A percentile compares a stretch with the other conserved stretches of the same genome.
Evolutionary conservation across 2,329 filamentous ascomycete species (phyloP).

Genomic region (Colletotrichum ledebouriae): DNA sequence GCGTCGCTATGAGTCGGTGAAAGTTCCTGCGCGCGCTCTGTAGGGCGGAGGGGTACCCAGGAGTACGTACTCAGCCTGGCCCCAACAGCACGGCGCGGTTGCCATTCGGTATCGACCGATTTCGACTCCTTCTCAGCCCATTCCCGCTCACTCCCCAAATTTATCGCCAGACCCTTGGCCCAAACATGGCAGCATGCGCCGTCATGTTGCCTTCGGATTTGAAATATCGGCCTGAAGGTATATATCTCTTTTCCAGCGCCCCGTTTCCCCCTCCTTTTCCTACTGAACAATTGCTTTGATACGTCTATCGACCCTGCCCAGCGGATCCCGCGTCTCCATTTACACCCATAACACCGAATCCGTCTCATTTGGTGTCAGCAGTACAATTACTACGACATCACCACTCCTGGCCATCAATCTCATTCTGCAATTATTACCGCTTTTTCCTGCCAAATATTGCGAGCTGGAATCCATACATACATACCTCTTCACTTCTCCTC

Average conservation of each 20-base stretch:
- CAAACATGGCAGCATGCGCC: conserved; percentile 42
- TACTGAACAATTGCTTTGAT: conserved; percentile 31
- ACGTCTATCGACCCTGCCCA: conserved; percentile 32
- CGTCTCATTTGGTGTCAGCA: conserved; percentile 24
- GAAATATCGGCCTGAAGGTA: conserved; percentile 40
- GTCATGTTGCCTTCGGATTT: conserved; percentile 42
- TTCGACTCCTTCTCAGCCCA: conserved; percentile 52
- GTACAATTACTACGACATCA: conserved; percentile 20
- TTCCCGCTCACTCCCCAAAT: conserved; percentile 52
- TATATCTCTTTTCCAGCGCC: conserved; percentile 37
- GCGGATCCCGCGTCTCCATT: conserved; percentile 31
- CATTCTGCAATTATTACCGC: conserved; percentile 16
- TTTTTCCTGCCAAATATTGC: conserved; percentile 1
- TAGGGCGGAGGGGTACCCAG: conserved; percentile 26
- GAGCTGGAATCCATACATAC: not conserved
- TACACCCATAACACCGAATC: conserved; percentile 13
- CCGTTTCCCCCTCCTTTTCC: conserved; percentile 31
- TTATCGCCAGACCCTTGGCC: conserved; percentile 50
- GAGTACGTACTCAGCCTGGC: conserved; percentile 34
- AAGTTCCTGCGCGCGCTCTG: conserved; percentile 31
- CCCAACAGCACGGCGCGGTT: conserved; percentile 34
- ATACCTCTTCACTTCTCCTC: not conserved
- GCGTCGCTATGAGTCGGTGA: conserved; percentile 36
- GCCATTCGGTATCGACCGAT: conserved; percentile 52
- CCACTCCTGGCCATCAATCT: conserved; percentile 3